A percentile compares a stretch with the other conserved stretches of the same genome.
These are phyloP conservation scores for Scleroderma citrinum DNA, from an alignment of 768 basidiomycete genomes.

Conservation along the genomic window DNA sequence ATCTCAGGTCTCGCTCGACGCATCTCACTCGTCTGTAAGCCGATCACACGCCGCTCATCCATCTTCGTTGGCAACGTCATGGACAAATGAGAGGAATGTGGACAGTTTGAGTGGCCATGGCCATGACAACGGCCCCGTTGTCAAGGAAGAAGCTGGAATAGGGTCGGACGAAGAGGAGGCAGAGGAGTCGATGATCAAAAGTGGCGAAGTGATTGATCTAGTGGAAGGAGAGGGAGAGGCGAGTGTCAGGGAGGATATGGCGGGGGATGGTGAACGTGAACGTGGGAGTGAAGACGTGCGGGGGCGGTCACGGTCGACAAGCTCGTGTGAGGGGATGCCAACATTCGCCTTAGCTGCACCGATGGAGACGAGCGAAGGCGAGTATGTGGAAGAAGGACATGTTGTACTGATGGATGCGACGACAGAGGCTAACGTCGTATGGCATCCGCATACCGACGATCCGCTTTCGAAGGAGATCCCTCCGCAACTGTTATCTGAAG, in stretches of 20 bases:
- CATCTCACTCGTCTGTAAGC: conserved; percentile 15
- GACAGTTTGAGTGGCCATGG: conserved; percentile 6
- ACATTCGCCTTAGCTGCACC: not conserved
- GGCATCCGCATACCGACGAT: conserved; percentile 17
- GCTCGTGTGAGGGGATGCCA: not conserved
- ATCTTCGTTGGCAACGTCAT: conserved; percentile 26
- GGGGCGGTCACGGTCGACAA: not conserved
- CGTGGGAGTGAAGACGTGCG: not conserved
- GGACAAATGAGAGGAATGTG: conserved; percentile 11
- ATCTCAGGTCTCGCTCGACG: conserved; percentile 3
- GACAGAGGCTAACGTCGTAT: conserved; percentile 20
- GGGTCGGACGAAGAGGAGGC: too few species aligned
- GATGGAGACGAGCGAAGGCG: not conserved
- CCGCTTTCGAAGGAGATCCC: conserved; percentile 2
- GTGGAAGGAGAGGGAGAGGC: not conserved
- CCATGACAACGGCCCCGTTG: not conserved
- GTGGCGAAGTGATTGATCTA: not conserved
- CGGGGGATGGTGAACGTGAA: not conserved
- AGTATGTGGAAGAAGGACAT: not conserved
- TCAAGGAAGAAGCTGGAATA: conserved; percentile 2
- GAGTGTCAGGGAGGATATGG: not conserved
- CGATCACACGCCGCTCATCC: not conserved
- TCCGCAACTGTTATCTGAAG: too few species aligned
- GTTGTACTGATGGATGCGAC: conserved; percentile 1
- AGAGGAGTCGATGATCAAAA: not conserved